Conservation (phyloP, 2,329 filamentous ascomycete species). For the Penicillium sp. region DNA sequence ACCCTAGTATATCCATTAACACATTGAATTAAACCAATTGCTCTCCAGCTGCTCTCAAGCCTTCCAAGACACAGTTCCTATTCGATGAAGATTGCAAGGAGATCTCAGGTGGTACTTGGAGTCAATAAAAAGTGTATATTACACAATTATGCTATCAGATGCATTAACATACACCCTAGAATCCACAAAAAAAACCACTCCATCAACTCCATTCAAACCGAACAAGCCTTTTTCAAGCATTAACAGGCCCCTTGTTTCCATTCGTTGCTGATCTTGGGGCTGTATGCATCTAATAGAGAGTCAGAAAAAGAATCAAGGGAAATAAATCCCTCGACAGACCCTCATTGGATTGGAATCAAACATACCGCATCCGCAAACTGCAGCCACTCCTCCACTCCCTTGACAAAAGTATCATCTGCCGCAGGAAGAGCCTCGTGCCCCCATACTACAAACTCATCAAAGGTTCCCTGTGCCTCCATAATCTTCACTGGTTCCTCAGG, state of each 20-base stretch:
- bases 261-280: constrained; percentile 3
- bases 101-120: no score
- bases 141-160: not conserved
- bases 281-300: constrained; percentile 29
- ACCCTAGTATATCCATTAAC: not conserved
- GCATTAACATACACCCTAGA: not conserved
- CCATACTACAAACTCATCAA: constrained; percentile 80
- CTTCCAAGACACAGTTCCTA: not conserved
- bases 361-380: constrained; percentile 66
- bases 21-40: no score
- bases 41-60: not conserved
- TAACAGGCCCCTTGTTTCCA: constrained; percentile 7
- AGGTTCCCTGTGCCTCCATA: constrained; percentile 64
- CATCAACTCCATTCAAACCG: not conserved
- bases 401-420: constrained; percentile 67
- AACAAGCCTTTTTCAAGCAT: not conserved
- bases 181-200: not conserved
- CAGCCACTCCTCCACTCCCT: constrained; percentile 78
- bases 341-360: constrained; percentile 3
- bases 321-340: not conserved
- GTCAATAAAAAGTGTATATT: not conserved
- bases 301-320: constrained; percentile 7
- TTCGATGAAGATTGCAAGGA: not conserved
- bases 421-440: constrained; percentile 69
- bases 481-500: constrained; percentile 52